These are phyloP conservation scores for Avena sativa DNA, from an alignment of 176 grass and related monocot species.

Conservation along the genomic window DNA sequence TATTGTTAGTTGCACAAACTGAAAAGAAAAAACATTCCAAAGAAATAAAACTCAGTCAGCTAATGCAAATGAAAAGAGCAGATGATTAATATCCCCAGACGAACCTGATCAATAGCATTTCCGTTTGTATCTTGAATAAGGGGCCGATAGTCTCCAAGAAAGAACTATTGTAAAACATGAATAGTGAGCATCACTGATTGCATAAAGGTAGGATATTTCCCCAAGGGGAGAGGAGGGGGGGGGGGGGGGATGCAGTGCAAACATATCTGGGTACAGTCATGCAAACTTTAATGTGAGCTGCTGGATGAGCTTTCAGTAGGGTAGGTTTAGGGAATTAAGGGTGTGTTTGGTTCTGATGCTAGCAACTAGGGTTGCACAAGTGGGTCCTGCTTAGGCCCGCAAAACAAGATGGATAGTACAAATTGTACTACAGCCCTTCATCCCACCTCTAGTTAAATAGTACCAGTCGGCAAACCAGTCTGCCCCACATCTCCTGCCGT, in stretches of 20 bases:
- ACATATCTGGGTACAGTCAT: conserved; percentile 12
- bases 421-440: too few species aligned
- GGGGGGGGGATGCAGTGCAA: neutral
- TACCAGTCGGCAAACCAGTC: too few species aligned
- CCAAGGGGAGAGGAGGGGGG: neutral
- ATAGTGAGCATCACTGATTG: conserved; percentile 30
- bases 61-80: conserved; percentile 22
- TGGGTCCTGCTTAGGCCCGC: too few species aligned
- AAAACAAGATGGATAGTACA: too few species aligned
- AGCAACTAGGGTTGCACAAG: neutral
- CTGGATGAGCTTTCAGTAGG: conserved; percentile 1
- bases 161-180: conserved; percentile 64
- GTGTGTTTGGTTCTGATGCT: conserved; percentile 13
- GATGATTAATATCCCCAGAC: conserved; percentile 3
- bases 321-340: conserved; percentile 2
- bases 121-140: conserved; percentile 85
- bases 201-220: conserved; percentile 14
- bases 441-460: too few species aligned
- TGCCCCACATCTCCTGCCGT: too few species aligned
- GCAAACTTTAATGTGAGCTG: conserved; percentile 23
- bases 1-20: conserved; percentile 1
- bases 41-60: conserved; percentile 18
- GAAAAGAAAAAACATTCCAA: conserved; percentile 9
- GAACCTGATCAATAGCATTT: conserved; percentile 91
- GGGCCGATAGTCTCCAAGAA: conserved; percentile 98